Base-by-base conservation (phyloP, 768 basidiomycete species). In the Russula lepida region DNA sequence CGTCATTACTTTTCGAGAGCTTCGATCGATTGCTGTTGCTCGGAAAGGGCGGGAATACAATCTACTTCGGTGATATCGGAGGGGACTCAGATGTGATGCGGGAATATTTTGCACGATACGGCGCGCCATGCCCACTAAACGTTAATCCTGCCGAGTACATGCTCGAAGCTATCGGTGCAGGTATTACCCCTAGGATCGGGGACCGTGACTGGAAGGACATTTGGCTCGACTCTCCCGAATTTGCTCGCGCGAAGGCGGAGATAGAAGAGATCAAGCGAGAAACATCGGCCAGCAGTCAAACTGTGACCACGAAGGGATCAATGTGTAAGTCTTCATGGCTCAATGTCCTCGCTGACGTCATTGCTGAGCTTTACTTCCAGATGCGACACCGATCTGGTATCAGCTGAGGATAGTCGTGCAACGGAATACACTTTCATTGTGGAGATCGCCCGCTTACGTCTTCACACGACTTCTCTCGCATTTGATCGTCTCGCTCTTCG, bases 31-130 rank as follows among this genome's bases (percentile, higher is more conserved):
- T 88, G 46, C 70, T 89, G 30, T 74, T 88, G 13, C 75, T 87
- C n/a, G 85, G 92, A 65, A 77, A 77, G 21, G 93, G 93, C 2
- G 94, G 94, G 11, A 86, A 91, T 71, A 93, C 92, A 0, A 89
- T 95, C 13, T 95, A 95, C 78, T 95, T 91, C 68, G 93, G 93
- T 47, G 88, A 90, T 63, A 90, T 95, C 48, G 93, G 92, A 33
- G 71, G 78, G 50, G 89, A 92, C 64, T 89, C 90, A 8, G 68
- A 74, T 1, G 76, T 84, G 46, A 75, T 95, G 56, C 84, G 82
- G 25, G 78, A 84, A 6, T 95, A 95, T 75, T 92, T 95, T 68
- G 81, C 83, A 21, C 78, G 78, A 11, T 74, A 89, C 59, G 91
- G 91, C 11, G 92, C 88, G 0, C 60, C 71, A 27, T 94, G 91